Conservation (phyloP, 371 early-diverging fungal species). For the Fennellomyces sp. region DNA sequence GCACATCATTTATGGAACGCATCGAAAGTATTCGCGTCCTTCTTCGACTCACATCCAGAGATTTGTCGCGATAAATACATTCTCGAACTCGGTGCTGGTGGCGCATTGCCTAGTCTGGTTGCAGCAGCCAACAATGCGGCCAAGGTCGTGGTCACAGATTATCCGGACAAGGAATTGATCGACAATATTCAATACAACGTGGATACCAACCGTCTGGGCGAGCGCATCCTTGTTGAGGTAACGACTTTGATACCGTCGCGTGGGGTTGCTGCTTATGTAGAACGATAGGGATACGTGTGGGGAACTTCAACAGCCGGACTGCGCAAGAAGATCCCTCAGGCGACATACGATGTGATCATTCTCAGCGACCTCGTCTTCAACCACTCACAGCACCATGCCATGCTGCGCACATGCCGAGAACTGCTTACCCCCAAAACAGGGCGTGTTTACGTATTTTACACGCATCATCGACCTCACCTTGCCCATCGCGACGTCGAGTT, state of each 20-base stretch:
- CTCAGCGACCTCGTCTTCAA: conserved; percentile 93
- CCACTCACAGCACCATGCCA: conserved; percentile 78
- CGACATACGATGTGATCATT: conserved; percentile 80
- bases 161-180: conserved; percentile 83
- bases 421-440: conserved; percentile 63
- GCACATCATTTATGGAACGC: conserved; percentile 94
- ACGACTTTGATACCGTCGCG: background rate
- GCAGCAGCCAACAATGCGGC: conserved; percentile 75
- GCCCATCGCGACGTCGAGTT: conserved; percentile 82
- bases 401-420: conserved; percentile 70
- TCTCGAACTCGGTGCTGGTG: conserved; percentile 92
- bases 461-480: conserved; percentile 72
- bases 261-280: too few species aligned
- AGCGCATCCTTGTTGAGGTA: conserved; percentile 26
- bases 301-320: conserved; percentile 69
- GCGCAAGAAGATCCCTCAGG: conserved; percentile 30
- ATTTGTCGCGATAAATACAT: conserved; percentile 67
- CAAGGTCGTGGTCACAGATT: conserved; percentile 87
- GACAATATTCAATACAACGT: conserved; percentile 78
- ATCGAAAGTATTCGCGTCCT: conserved; percentile 77
- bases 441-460: conserved; percentile 68
- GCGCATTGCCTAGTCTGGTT: conserved; percentile 84
- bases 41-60: conserved; percentile 70
- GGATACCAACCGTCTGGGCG: conserved; percentile 37
- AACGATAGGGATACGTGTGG: conserved; percentile 80